A percentile compares a stretch with the other conserved stretches of the same genome.
Conservation (phyloP, 495 filamentous ascomycete species). For the Aspergillus saccharolyticus region DNA sequence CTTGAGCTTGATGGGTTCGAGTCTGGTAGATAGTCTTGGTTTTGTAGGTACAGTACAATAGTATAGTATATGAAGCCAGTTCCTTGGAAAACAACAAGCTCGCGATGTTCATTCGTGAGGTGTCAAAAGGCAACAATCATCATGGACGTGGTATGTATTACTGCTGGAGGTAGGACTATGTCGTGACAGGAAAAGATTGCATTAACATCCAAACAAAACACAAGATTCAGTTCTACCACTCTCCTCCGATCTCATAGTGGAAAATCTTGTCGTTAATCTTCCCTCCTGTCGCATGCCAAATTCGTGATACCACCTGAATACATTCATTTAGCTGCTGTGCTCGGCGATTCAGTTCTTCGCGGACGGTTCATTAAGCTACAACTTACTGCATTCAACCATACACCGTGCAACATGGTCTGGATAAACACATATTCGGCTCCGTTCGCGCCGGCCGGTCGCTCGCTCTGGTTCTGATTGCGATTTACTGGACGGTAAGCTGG, state of each 20-base stretch:
- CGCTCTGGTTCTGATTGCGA: constrained; percentile 32
- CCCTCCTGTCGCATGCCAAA: constrained; percentile 43
- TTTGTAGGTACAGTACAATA: too few species aligned
- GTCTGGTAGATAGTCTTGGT: too few species aligned
- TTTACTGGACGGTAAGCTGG: constrained; percentile 48
- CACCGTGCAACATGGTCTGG: constrained; percentile 48
- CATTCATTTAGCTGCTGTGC: neutral
- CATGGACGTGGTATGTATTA: too few species aligned
- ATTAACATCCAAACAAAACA: too few species aligned
- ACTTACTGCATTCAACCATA: constrained; percentile 49
- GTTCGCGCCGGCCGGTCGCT: constrained; percentile 41
- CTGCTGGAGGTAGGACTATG: too few species aligned
- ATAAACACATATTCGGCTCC: constrained; percentile 41
- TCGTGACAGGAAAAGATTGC: too few species aligned
- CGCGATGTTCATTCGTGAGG: too few species aligned
- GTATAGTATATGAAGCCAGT: too few species aligned
- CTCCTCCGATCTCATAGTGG: constrained; percentile 46
- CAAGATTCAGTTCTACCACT: constrained; percentile 29
- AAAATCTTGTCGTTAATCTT: constrained; percentile 40
- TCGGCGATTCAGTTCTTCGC: too few species aligned
- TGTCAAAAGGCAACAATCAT: too few species aligned
- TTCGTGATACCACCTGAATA: constrained; percentile 26
- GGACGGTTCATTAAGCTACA: neutral
- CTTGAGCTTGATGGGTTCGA: too few species aligned
- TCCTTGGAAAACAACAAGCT: too few species aligned